A percentile compares a stretch with the other conserved stretches of the same genome.
Conservation (phyloP, 2,329 filamentous ascomycete species). For the Pseudogymnoascus sp. region DNA sequence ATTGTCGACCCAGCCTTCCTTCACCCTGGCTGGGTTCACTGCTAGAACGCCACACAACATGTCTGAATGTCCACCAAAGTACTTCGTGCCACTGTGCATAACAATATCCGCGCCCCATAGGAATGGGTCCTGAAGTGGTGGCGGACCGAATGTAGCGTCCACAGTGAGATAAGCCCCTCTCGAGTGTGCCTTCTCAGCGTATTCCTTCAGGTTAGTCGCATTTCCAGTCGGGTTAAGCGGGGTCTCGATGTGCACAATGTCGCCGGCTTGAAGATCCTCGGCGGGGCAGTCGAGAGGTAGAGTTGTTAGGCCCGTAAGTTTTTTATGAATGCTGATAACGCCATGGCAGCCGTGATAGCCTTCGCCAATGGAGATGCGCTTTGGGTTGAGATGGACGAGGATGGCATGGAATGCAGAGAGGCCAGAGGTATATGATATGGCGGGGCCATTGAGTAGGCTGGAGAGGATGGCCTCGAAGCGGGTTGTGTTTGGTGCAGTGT, state of each 20-base stretch:
- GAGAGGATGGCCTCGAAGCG: conserved; percentile 79
- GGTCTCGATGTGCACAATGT: conserved; percentile 86
- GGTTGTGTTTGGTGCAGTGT: conserved; percentile 68
- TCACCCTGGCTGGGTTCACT: conserved; percentile 43
- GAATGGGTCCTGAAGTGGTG: conserved; percentile 82
- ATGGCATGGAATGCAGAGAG: conserved; percentile 83
- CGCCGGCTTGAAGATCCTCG: conserved; percentile 62
- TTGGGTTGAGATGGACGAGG: conserved; percentile 75
- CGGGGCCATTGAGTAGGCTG: conserved; percentile 60
- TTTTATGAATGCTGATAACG: conserved; percentile 64
- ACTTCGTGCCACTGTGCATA: conserved; percentile 93
- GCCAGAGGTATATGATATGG: conserved; percentile 74
- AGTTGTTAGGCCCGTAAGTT: conserved; percentile 66
- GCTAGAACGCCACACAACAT: conserved; percentile 80
- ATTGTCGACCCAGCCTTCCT: conserved; percentile 48
- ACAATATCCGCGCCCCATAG: conserved; percentile 71
- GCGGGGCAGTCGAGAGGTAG: conserved; percentile 62
- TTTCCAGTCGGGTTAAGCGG: conserved; percentile 86
- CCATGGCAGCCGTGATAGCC: conserved; percentile 95
- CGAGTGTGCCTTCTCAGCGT: conserved; percentile 62
- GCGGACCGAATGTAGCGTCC: conserved; percentile 88
- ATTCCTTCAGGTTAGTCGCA: conserved; percentile 63
- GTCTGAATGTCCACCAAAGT: conserved; percentile 91
- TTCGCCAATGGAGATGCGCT: conserved; percentile 69
- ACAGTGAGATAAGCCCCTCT: conserved; percentile 71